phyloP scores from a whole-genome alignment of 768 basidiomycete genomes.

The Calocybe cyanea region DNA sequence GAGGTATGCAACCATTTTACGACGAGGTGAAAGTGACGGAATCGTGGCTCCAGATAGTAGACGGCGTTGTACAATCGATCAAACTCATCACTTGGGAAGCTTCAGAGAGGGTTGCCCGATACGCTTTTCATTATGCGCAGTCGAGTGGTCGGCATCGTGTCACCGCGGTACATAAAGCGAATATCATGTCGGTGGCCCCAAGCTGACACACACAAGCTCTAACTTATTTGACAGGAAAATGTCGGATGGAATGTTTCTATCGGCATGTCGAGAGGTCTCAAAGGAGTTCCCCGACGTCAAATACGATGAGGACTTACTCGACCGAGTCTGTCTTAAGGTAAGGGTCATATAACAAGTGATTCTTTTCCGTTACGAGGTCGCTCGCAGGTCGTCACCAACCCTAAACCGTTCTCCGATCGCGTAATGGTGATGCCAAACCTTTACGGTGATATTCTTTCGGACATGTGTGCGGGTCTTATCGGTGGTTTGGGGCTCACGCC shows the following conservation, averaged over 20 bases:
- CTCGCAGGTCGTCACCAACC: slow-evolving; percentile 85
- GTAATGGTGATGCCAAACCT: slow-evolving; percentile 99
- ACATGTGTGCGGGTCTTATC: slow-evolving; percentile 98
- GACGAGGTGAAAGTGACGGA: neutral
- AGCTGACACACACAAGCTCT: slow-evolving; percentile 6
- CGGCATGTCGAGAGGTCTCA: slow-evolving; percentile 93
- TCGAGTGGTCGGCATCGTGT: slow-evolving; percentile 84
- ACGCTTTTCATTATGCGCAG: slow-evolving; percentile 98
- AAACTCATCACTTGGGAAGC: slow-evolving; percentile 99
- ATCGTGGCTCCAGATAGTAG: slow-evolving; percentile 59
- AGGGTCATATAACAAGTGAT: slow-evolving; percentile 11
- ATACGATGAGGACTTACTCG: slow-evolving; percentile 96
- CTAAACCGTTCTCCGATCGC: slow-evolving; percentile 87
- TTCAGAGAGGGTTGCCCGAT: slow-evolving; percentile 96
- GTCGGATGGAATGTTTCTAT: slow-evolving; percentile 99
- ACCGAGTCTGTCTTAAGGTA: slow-evolving; percentile 93
- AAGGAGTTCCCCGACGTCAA: slow-evolving; percentile 91
- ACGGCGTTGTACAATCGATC: slow-evolving; percentile 98
- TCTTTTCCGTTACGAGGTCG: neutral
- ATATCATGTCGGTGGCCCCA: slow-evolving; percentile 78
- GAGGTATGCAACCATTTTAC: slow-evolving; percentile 54
- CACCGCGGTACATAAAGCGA: slow-evolving; percentile 99
- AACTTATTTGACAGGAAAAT: slow-evolving; percentile 74
- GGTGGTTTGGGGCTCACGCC: slow-evolving; percentile 97
- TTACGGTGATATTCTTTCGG: slow-evolving; percentile 92